These are phyloP conservation scores for Mariannaea elegans DNA, from an alignment of 2,329 filamentous ascomycete genomes.

Conservation along the genomic window DNA sequence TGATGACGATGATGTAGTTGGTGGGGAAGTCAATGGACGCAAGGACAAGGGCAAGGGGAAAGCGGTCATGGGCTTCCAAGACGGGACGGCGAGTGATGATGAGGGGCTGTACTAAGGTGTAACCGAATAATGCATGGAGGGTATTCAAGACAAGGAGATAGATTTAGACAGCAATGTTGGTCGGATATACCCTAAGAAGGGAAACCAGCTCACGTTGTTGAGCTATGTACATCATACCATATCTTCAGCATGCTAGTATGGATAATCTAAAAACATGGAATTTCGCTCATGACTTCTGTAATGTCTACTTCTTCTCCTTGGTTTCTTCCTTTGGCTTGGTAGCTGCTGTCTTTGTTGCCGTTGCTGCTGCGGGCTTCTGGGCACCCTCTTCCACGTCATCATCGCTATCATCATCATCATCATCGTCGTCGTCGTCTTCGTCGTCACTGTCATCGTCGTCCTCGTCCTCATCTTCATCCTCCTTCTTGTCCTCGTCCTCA, in stretches of 20 bases:
- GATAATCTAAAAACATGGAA: constrained; percentile 11
- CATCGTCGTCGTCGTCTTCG: constrained; percentile 21
- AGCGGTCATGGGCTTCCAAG: constrained; percentile 59
- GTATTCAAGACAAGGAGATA: constrained; percentile 15
- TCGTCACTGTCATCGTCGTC: constrained; percentile 16
- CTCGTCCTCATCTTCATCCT: constrained; percentile 23
- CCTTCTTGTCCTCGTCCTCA: constrained; percentile 20
- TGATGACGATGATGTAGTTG: constrained; percentile 44
- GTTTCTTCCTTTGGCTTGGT: constrained; percentile 18
- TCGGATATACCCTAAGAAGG: constrained; percentile 31
- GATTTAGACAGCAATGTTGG: constrained; percentile 20
- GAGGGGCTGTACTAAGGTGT: constrained; percentile 61
- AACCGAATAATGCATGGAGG: not conserved
- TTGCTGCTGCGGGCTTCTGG: constrained; percentile 18
- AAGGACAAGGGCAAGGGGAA: constrained; percentile 65
- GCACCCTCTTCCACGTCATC: constrained; percentile 18
- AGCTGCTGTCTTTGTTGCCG: not conserved
- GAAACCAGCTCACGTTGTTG: constrained; percentile 21
- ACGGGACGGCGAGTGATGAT: constrained; percentile 65
- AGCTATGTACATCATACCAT: constrained; percentile 22
- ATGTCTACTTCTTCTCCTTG: constrained; percentile 20
- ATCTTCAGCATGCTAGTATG: constrained; percentile 10
- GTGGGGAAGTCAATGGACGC: constrained; percentile 44
- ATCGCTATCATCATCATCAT: constrained; percentile 24
- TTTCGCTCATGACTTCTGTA: constrained; percentile 8